phyloP scores from a whole-genome alignment of 495 filamentous ascomycete species.

The Xylaria curta region DNA sequence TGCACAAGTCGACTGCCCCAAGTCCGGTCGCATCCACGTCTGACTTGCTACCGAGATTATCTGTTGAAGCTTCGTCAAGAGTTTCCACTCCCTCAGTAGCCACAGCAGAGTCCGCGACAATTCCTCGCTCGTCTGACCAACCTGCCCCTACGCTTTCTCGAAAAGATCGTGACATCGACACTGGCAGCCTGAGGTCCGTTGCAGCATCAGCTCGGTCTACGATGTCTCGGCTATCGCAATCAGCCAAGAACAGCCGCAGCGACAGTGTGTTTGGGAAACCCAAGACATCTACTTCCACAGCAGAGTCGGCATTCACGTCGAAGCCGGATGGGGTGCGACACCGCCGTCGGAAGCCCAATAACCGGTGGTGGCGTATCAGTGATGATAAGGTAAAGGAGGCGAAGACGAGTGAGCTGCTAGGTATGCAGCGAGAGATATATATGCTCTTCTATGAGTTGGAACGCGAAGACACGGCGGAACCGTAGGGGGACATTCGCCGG shows the following conservation, averaged over 20 bases:
- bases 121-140: conserved; percentile 32
- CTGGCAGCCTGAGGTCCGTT: conserved; percentile 50
- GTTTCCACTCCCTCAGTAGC: conserved; percentile 33
- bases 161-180: conserved; percentile 43
- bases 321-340: conserved; percentile 39
- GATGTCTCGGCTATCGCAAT: conserved; percentile 46
- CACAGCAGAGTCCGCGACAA: conserved; percentile 31
- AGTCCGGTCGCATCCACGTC: conserved; percentile 49
- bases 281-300: conserved; percentile 31
- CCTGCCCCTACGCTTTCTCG: conserved; percentile 29
- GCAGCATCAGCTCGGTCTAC: conserved; percentile 51
- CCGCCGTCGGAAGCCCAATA: conserved; percentile 61
- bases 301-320: conserved; percentile 35
- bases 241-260: conserved; percentile 34
- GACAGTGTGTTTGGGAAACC: conserved; percentile 36
- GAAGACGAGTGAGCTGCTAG: conserved; percentile 86
- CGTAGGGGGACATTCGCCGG: conserved; percentile 33
- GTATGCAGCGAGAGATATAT: conserved; percentile 96
- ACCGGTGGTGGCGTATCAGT: conserved; percentile 97
- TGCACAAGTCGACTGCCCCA: conserved; percentile 35
- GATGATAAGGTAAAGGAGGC: conserved; percentile 96
- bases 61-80: conserved; percentile 36
- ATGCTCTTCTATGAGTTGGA: conserved; percentile 94
- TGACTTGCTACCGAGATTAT: conserved; percentile 42
- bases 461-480: conserved; percentile 36